Conservation (phyloP, 345 rosid genomes). For the Euphorbia peplus region DNA sequence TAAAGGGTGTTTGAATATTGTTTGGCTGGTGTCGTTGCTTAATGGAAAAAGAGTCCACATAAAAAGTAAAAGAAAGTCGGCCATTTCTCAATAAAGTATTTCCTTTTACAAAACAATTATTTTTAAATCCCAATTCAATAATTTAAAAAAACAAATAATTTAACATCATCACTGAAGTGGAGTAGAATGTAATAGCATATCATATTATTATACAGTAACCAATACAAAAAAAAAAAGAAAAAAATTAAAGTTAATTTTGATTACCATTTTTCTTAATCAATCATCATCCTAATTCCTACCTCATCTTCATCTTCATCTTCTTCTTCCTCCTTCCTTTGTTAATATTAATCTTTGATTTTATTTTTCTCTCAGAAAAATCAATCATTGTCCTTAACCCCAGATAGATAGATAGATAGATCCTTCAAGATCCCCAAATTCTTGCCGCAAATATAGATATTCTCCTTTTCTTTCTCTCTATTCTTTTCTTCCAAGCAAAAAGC, state of each 20-base stretch:
- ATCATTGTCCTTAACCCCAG: slow-evolving; percentile 28
- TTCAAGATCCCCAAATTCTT: slow-evolving; percentile 23
- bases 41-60: not conserved
- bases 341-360: slow-evolving; percentile 16
- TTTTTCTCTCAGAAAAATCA: slow-evolving; percentile 30
- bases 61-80: not conserved
- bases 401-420: too few relatives aligned
- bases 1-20: too few relatives aligned
- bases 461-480: not conserved
- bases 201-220: too few relatives aligned
- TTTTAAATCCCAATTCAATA: too few relatives aligned
- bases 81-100: not conserved
- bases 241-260: not conserved
- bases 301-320: not conserved
- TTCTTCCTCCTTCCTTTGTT: not conserved
- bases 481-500: slow-evolving; percentile 1
- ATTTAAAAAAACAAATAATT: too few relatives aligned
- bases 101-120: too few relatives aligned
- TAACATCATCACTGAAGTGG: not conserved
- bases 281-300: slow-evolving; percentile 19
- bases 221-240: not conserved
- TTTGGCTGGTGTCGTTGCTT: too few relatives aligned
- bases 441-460: slow-evolving; percentile 23
- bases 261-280: not conserved
- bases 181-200: not conserved